Conservation (phyloP, 768 basidiomycete genomes). For the Mycena galericulata region DNA sequence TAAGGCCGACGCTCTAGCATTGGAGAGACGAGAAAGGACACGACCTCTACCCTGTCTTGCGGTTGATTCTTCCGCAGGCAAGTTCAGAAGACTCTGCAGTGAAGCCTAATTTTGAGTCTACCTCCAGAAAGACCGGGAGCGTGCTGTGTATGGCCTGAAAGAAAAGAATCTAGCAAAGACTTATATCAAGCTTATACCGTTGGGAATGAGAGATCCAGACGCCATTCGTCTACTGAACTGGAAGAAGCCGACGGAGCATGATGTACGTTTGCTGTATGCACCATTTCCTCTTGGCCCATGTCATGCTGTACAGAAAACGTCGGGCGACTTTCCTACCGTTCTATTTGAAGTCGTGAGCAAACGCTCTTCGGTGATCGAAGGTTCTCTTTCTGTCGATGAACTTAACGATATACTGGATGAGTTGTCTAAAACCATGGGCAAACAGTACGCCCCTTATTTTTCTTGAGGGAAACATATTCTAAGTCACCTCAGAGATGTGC, state of each 20-base stretch:
- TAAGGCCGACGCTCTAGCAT: constrained; percentile 58
- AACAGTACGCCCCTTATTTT: constrained; percentile 65
- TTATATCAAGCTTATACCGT: constrained; percentile 90
- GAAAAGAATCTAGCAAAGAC: constrained; percentile 94
- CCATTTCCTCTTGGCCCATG: not conserved
- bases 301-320: constrained; percentile 60
- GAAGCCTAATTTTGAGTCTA: not conserved
- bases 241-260: constrained; percentile 83
- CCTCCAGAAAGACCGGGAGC: constrained; percentile 89
- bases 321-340: constrained; percentile 91
- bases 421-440: constrained; percentile 76
- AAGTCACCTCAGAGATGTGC: constrained; percentile 68
- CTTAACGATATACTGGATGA: constrained; percentile 87
- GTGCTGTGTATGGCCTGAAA: constrained; percentile 93
- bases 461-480: not conserved
- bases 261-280: constrained; percentile 56
- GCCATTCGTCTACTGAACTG: constrained; percentile 88
- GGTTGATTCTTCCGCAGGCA: constrained; percentile 92
- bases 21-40: constrained; percentile 90
- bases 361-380: constrained; percentile 83
- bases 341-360: constrained; percentile 89
- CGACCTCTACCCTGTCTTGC: constrained; percentile 90
- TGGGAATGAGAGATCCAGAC: constrained; percentile 84
- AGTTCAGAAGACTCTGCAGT: constrained; percentile 31
- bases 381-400: constrained; percentile 82